Base-by-base conservation (phyloP, 306 rosid species). In the Lablab purpureus region DNA sequence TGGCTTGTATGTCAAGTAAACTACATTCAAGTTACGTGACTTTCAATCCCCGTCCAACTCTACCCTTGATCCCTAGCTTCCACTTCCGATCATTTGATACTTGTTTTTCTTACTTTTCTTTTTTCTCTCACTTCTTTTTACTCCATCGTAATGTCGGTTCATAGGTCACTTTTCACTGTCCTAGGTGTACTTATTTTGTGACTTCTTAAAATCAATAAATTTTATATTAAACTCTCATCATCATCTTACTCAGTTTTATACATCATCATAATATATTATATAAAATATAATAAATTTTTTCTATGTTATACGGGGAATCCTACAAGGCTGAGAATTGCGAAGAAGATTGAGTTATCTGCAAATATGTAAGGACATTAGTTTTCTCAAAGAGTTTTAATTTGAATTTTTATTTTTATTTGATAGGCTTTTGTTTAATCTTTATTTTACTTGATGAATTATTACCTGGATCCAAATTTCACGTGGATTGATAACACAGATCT, bases 1-100 rank as follows among this genome's bases (percentile, higher is more conserved):
- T 90, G 71, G 67, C 91, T 87, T 90, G 73, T 81, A 86, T 90
- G 91, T 82, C 87, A 87, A 90, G 91, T 67, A 84, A 86, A 62
- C 85, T 73, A 55, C n/a, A 19, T 84, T 71, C 3, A 54, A 65
- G 75, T 87, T 87, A 87, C 90, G 85, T 87, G 84, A 87, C 55
- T 74, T 82, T 76, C 79, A 87, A 85, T 79, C 81, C 80, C 82
- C 64, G 63, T 84, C 81, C 84, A 70, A 64, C 68, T 72, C 19
- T 40, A n/a, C 67, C 2, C 56, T 32, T 46, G 30, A 70, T 79
- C 6, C 72, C 54, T 62, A 62, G 45, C 43, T 67, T 65, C 37
- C 63, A 55, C 37, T 75, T 45, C 22, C 71, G 28, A 59, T 15
- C 62, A 13, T 41, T 14, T 5, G 2, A 37, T 37, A 7, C 0